A percentile compares a stretch with the other conserved stretches of the same genome.
Evolutionary conservation across 1,139 yeast species (phyloP).

Genomic region (Lodderomyces margitis): DNA sequence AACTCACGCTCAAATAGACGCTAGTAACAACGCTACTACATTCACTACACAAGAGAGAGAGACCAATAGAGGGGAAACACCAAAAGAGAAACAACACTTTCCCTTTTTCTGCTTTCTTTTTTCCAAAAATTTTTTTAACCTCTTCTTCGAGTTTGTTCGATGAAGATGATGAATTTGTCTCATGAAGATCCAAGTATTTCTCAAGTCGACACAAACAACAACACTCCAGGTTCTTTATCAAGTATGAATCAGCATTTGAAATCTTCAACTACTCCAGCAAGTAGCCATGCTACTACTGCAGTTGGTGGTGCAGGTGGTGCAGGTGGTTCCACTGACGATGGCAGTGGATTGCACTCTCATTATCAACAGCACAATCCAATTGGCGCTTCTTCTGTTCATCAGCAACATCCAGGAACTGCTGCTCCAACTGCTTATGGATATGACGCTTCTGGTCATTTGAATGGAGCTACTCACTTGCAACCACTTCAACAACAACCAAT

Average conservation of each 20-base stretch:
- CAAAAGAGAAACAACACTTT: no score
- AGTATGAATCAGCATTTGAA: slow-evolving; percentile 1
- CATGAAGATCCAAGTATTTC: slow-evolving; percentile 27
- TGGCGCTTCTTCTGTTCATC: slow-evolving; percentile 3
- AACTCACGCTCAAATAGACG: no score
- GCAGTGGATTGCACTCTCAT: slow-evolving; percentile 3
- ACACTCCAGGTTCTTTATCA: neutral
- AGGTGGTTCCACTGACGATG: neutral
- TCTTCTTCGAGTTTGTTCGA: neutral
- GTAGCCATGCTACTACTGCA: neutral
- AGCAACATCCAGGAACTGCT: slow-evolving; percentile 11
- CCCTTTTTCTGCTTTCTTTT: neutral
- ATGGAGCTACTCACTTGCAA: slow-evolving; percentile 6
- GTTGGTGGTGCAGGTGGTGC: neutral
- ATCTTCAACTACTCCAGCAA: slow-evolving; percentile 9
- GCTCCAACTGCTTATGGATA: slow-evolving; percentile 2
- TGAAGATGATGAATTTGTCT: slow-evolving; percentile 25
- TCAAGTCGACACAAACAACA: slow-evolving; percentile 12
- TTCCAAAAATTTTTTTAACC: no score
- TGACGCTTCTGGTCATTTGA: slow-evolving; percentile 2
- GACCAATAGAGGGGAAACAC: no score
- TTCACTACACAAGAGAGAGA: no score
- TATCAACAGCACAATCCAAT: slow-evolving; percentile 12
- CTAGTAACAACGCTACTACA: no score
- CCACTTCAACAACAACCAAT: slow-evolving; percentile 11